Base-by-base conservation (phyloP, 441 rosid genomes). In the Populus trichocarpa region DNA sequence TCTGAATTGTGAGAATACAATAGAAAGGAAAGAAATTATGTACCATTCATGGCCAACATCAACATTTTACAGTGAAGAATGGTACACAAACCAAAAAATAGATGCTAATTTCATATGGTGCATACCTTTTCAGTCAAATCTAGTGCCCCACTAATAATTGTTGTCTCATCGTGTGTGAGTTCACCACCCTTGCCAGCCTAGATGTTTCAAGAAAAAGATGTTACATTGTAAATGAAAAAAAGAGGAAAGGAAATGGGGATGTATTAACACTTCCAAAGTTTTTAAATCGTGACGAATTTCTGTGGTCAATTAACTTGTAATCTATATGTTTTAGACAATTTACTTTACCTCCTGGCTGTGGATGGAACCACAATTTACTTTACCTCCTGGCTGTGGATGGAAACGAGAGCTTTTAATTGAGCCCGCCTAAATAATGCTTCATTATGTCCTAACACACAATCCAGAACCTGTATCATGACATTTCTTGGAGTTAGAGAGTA, bases 101-200 rank as follows among this genome's bases (percentile, higher is more conserved):
- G 32, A 30, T 30, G 32, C 32, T 30, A 30, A 61, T 59, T 59
- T 68, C 33, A 77, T 23, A 33, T 13, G 67, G 32, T 53, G 71
- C 79, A 77, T 72, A 96, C 99, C 98, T 96, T 96, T 75, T 93
- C 99, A 79, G 99, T 94, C 83, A 96, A 88, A 88, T 96, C 99
- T 59, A 96, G 90, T 22, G 99, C 99, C 85, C 99, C 99, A 57
- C 97, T 92, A 61, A 93, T 95, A 79, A 95, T 95, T 73, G 98
- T 96, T 1, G 99, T 94, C 89, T 96, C 99, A 83, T 96, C 99
- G 79, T 94, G 99, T 0, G 98, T 96, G 79, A 96, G 97, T 79
- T 96, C 99, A 80, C 99, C 99, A 74, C 99, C 99, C 84, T 96
- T 94, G 6, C 99, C 99, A 86, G 98, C 98, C 99, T 96, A 79